Evolutionary conservation across 108 stramenopile species (phyloP).

Genomic region (Stephanodiscus minutulus): DNA sequence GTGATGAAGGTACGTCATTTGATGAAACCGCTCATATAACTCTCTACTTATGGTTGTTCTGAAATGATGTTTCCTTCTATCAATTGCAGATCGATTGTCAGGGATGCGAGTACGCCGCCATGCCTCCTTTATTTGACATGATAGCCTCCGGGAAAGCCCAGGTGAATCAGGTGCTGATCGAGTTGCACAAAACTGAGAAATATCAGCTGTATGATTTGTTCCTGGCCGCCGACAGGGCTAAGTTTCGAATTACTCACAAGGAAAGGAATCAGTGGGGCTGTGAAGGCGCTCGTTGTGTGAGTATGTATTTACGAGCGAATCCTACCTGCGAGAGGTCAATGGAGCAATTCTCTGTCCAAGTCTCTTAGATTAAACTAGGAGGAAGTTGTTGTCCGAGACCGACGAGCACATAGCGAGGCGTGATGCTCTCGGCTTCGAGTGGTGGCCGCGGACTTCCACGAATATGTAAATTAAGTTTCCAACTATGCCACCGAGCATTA

Average conservation of each 20-base stretch:
- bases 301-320: slow-evolving; percentile 32
- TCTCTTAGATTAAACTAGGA: no score
- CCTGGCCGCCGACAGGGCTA: slow-evolving; percentile 29
- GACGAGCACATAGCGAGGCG: no score
- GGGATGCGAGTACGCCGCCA: slow-evolving; percentile 25
- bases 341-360: slow-evolving; percentile 9
- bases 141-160: slow-evolving; percentile 19
- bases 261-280: slow-evolving; percentile 47
- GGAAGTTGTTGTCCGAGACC: no score
- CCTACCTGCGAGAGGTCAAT: slow-evolving; percentile 31
- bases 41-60: no score
- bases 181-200: slow-evolving; percentile 16
- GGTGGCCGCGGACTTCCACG: no score
- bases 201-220: slow-evolving; percentile 10
- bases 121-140: slow-evolving; percentile 34
- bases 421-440: no score
- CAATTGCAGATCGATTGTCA: neutral
- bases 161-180: slow-evolving; percentile 35
- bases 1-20: slow-evolving; percentile 22
- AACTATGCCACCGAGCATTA: no score
- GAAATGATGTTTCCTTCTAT: no score
- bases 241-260: slow-evolving; percentile 40
- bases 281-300: slow-evolving; percentile 9
- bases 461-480: no score
- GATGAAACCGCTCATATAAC: no score